Evolutionary conservation across 345 rosid species (phyloP).

Genomic region (Boechera retrofracta): DNA sequence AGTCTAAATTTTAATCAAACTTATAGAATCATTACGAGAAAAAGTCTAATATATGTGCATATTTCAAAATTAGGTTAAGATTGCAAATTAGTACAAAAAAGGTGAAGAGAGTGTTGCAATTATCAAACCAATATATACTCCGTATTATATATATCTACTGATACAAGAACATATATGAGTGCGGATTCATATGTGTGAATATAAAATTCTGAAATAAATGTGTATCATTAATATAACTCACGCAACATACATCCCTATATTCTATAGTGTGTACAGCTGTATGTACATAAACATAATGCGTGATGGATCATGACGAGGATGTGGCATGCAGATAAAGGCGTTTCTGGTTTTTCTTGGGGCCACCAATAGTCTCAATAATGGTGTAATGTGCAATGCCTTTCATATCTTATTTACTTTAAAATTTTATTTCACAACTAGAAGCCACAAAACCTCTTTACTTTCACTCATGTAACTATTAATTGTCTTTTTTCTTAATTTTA

Average conservation of each 20-base stretch:
- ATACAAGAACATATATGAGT: neutral
- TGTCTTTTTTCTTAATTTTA: too few relatives aligned
- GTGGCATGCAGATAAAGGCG: slow-evolving; percentile 41
- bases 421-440: slow-evolving; percentile 4
- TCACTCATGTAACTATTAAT: neutral
- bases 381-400: slow-evolving; percentile 23
- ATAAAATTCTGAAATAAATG: slow-evolving; percentile 20
- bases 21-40: neutral
- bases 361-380: slow-evolving; percentile 41
- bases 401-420: neutral
- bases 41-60: neutral
- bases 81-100: neutral
- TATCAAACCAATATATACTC: neutral
- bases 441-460: slow-evolving; percentile 8
- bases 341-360: slow-evolving; percentile 30
- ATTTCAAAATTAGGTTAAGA: neutral
- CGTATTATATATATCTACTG: neutral
- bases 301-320: slow-evolving; percentile 41
- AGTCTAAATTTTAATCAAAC: neutral
- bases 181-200: neutral
- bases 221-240: slow-evolving; percentile 8
- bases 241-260: slow-evolving; percentile 37
- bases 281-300: slow-evolving; percentile 32
- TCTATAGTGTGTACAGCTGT: slow-evolving; percentile 42
- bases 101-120: neutral